A percentile compares a stretch with the other conserved stretches of the same genome.
These are phyloP conservation scores for Trichoderma polysporum DNA, from an alignment of 2,329 filamentous ascomycete species.

Conservation along the genomic window DNA sequence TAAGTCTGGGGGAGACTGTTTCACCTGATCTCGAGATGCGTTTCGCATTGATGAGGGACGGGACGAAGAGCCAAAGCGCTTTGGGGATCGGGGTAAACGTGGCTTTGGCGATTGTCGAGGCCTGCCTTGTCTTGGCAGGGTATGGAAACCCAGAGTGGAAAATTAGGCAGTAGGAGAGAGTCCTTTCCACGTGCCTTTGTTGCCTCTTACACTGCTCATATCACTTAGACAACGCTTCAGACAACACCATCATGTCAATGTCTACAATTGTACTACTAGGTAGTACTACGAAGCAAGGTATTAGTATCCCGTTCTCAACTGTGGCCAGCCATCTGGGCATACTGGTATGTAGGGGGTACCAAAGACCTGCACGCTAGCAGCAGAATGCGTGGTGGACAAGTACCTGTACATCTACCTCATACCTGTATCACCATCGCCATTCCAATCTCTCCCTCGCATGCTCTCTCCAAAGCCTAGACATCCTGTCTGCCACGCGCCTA, in stretches of 20 bases:
- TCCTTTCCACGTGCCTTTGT: neutral
- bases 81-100: neutral
- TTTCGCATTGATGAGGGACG: constrained; percentile 14
- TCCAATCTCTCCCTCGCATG: neutral
- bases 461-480: neutral
- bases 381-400: neutral
- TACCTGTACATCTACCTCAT: neutral
- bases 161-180: neutral
- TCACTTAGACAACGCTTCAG: neutral
- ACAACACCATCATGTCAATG: neutral
- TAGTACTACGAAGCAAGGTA: no score
- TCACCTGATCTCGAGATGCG: neutral
- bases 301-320: no score
- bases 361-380: neutral
- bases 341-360: no score
- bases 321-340: no score
- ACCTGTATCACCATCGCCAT: neutral
- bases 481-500: constrained; percentile 9
- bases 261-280: no score
- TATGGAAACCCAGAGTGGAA: neutral
- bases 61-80: no score
- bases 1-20: neutral
- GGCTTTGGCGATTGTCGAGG: neutral
- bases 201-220: neutral
- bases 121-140: neutral